These are phyloP conservation scores for Sporisorium graminicola DNA, from an alignment of 1,284 basidiomycete genomes.

Conservation along the genomic window DNA sequence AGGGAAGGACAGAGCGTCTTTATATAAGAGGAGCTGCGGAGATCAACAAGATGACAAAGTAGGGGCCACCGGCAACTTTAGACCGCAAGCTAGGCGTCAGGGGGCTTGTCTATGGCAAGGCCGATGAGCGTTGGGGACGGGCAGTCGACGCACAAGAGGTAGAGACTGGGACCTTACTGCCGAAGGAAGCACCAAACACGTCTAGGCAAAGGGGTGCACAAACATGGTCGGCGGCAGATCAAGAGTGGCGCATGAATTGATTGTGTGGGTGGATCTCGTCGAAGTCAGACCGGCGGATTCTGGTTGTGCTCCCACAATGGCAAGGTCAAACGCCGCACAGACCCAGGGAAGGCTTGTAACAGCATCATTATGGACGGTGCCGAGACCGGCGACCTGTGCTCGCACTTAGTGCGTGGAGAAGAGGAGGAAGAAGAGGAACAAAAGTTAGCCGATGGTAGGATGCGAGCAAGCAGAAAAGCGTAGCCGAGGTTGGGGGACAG, in stretches of 20 bases:
- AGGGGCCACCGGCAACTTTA: too few species aligned
- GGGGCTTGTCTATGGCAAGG: neutral
- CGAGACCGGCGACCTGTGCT: conserved; percentile 7
- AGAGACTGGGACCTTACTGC: neutral
- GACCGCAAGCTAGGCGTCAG: too few species aligned
- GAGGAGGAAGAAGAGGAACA: neutral
- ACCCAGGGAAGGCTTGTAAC: neutral
- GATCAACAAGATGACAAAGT: neutral
- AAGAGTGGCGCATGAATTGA: neutral
- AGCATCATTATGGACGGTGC: neutral
- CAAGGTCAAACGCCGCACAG: neutral
- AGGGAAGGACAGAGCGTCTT: neutral
- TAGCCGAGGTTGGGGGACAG: conserved; percentile 1
- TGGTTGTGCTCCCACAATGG: too few species aligned
- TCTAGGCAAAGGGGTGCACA: neutral
- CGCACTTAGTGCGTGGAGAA: neutral
- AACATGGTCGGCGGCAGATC: neutral
- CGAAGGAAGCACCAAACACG: neutral
- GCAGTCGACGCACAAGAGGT: too few species aligned
- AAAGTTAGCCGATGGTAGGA: conserved; percentile 3
- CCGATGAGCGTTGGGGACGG: neutral
- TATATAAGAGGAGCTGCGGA: neutral
- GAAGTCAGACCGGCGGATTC: neutral
- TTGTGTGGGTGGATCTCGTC: neutral
- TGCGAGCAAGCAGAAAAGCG: neutral